These are phyloP conservation scores for Penicillium taxi DNA, from an alignment of 495 filamentous ascomycete species.

Conservation along the genomic window DNA sequence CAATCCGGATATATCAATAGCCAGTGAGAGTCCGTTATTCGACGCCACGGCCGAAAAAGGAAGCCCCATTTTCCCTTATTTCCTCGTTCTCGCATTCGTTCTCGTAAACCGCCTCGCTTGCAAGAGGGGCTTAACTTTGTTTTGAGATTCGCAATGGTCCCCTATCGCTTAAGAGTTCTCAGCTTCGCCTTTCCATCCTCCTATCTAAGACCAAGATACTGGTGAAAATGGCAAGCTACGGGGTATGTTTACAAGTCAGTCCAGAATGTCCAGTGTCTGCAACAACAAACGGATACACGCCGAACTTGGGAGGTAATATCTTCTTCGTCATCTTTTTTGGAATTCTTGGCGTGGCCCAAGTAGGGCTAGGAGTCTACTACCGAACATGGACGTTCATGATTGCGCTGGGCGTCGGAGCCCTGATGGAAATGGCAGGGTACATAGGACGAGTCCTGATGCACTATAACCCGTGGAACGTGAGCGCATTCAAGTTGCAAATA, in stretches of 20 bases:
- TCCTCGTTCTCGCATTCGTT: too few species aligned
- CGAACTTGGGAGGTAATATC: slow-evolving; percentile 52
- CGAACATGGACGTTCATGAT: slow-evolving; percentile 54
- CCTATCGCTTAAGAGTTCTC: too few species aligned
- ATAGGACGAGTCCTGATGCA: slow-evolving; percentile 51
- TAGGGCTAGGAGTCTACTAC: slow-evolving; percentile 47
- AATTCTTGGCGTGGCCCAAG: slow-evolving; percentile 37
- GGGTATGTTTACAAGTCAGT: slow-evolving; percentile 41
- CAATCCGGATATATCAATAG: too few species aligned
- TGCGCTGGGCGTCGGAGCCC: slow-evolving; percentile 42
- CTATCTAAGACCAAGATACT: slow-evolving; percentile 1
- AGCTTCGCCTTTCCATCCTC: slow-evolving; percentile 2
- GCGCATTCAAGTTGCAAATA: slow-evolving; percentile 60
- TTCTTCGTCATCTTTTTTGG: slow-evolving; percentile 54
- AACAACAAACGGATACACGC: slow-evolving; percentile 62
- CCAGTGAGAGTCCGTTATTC: too few species aligned
- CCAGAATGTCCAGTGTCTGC: slow-evolving; percentile 48
- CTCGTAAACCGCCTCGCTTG: too few species aligned
- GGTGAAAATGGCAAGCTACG: slow-evolving; percentile 22
- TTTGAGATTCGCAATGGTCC: too few species aligned
- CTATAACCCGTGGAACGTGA: slow-evolving; percentile 50
- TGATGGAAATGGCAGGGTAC: slow-evolving; percentile 49
- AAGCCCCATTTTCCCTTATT: too few species aligned
- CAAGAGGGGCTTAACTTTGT: too few species aligned
- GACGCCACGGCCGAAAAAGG: too few species aligned